These are phyloP conservation scores for Cafeteria roenbergensis DNA, from an alignment of 108 stramenopile genomes.

Conservation along the genomic window DNA sequence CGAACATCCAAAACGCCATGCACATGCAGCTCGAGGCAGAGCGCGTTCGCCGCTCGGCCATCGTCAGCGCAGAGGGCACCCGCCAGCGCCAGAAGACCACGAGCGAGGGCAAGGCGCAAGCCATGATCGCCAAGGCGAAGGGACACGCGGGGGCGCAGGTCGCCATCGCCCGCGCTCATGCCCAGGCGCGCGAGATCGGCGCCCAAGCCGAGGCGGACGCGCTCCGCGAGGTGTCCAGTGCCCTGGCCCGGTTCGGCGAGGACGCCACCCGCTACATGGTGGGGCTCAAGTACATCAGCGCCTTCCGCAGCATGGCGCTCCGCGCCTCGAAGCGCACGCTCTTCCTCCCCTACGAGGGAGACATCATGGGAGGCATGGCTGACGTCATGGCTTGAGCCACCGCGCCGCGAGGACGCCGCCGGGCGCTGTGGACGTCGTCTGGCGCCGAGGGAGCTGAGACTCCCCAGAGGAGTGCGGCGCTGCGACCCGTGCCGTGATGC, in stretches of 20 bases:
- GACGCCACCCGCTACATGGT: not conserved
- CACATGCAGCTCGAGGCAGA: conserved; percentile 5
- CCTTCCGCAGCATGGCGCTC: not conserved
- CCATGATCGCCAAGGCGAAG: not conserved
- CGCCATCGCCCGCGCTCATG: not conserved
- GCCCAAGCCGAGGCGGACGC: conserved; percentile 5
- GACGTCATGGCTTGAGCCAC: too few species aligned
- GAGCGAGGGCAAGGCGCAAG: not conserved
- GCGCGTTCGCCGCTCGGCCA: not conserved
- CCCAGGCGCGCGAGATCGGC: too few species aligned
- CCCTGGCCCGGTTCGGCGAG: not conserved
- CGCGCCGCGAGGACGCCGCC: too few species aligned
- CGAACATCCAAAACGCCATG: conserved; percentile 1
- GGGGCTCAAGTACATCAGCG: not conserved
- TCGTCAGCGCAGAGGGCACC: conserved; percentile 6
- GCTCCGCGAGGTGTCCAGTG: not conserved
- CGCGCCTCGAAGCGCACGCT: not conserved
- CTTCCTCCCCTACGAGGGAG: not conserved
- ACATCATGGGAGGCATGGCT: not conserved
- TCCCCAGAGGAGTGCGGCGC: too few species aligned
- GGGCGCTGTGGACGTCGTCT: too few species aligned
- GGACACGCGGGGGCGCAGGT: not conserved
- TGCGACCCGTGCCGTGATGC: too few species aligned
- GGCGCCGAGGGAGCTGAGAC: too few species aligned
- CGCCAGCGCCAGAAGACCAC: not conserved